Percentiles rank a stretch among this genome's conserved stretches.
phyloP scores from a whole-genome alignment of 345 rosid genomes.

The Moringa oleifera region DNA sequence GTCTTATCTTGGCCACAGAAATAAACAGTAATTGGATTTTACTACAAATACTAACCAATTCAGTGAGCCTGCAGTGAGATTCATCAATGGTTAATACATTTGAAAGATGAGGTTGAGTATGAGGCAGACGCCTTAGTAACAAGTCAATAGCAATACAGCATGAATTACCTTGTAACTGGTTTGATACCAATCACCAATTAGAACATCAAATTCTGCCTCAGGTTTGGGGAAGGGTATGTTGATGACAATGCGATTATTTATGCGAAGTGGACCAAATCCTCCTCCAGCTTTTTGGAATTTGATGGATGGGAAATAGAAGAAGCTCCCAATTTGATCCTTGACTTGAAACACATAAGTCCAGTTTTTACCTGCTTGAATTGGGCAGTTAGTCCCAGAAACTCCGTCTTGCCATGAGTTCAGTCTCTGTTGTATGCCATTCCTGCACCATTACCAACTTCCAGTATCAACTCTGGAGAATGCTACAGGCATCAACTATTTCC shows the following conservation, averaged over 20 bases:
- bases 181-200: slow-evolving; percentile 71
- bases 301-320: slow-evolving; percentile 63
- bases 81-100: too few species aligned
- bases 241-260: slow-evolving; percentile 45
- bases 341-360: slow-evolving; percentile 64
- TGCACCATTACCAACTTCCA: slow-evolving; percentile 15
- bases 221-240: slow-evolving; percentile 53
- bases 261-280: slow-evolving; percentile 57
- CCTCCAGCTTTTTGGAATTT: slow-evolving; percentile 68
- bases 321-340: slow-evolving; percentile 79
- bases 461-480: background rate
- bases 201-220: slow-evolving; percentile 59
- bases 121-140: too few species aligned
- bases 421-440: slow-evolving; percentile 71
- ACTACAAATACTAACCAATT: too few species aligned
- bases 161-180: slow-evolving; percentile 33
- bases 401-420: slow-evolving; percentile 88
- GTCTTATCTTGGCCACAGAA: too few species aligned
- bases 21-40: too few species aligned
- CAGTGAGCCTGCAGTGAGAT: too few species aligned
- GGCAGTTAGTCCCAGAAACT: slow-evolving; percentile 69
- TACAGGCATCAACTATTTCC: background rate
- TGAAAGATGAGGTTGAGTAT: too few species aligned
- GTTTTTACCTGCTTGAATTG: slow-evolving; percentile 58
- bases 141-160: background rate